phyloP scores from a whole-genome alignment of 495 filamentous ascomycete species.

The Xylaria palmicola region DNA sequence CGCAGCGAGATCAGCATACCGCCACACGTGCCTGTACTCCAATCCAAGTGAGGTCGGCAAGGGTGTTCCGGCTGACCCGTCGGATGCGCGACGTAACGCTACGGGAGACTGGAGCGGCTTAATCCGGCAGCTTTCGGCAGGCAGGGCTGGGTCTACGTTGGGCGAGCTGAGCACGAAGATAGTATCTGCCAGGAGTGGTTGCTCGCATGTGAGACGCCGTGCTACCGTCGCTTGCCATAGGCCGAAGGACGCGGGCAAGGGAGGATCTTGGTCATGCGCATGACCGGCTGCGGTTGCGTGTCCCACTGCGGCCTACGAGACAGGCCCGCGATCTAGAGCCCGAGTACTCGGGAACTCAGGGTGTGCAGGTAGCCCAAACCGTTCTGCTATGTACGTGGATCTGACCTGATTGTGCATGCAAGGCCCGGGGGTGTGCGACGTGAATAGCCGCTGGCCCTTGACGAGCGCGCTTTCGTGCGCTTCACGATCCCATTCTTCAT shows the following conservation, averaged over 20 bases:
- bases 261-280: neutral
- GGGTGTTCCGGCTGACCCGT: conserved; percentile 5
- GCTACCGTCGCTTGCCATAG: neutral
- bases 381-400: neutral
- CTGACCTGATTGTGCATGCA: conserved; percentile 5
- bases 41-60: conserved; percentile 1
- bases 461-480: neutral
- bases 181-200: neutral
- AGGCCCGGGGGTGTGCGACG: neutral
- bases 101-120: conserved; percentile 1
- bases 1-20: neutral
- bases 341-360: conserved; percentile 10
- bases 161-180: neutral
- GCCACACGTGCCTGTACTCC: neutral
- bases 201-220: conserved; percentile 8
- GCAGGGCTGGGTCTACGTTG: neutral
- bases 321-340: conserved; percentile 11
- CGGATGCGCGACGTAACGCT: neutral
- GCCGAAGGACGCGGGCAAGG: neutral
- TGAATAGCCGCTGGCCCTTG: neutral
- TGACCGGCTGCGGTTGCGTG: conserved; percentile 8
- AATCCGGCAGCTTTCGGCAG: neutral
- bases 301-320: conserved; percentile 1
- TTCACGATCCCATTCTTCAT: too few relatives aligned
- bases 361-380: neutral